These are phyloP conservation scores for Tuber microsphaerosporum DNA, from an alignment of 495 filamentous ascomycete species.

Conservation along the genomic window DNA sequence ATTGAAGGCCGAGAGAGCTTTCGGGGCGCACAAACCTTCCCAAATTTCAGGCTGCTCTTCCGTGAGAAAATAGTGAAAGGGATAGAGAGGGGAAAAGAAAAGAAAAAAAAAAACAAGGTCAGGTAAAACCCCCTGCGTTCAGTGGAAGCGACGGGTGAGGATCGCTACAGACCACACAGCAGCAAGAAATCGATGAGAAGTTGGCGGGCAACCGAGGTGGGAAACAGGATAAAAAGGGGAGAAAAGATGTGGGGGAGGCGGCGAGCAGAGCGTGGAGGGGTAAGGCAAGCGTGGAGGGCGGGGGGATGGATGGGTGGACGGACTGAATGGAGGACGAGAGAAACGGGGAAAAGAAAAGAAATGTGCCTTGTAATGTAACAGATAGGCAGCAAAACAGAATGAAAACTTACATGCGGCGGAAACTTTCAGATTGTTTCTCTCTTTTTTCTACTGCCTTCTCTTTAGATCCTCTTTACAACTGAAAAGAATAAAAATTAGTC, in stretches of 20 bases:
- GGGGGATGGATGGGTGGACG: slow-evolving; percentile 13
- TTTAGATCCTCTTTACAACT: neutral
- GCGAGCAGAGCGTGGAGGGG: slow-evolving; percentile 36
- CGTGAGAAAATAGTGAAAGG: slow-evolving; percentile 21
- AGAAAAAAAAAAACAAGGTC: slow-evolving; percentile 10
- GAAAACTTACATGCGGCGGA: neutral
- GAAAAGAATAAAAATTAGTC: neutral
- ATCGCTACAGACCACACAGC: slow-evolving; percentile 27
- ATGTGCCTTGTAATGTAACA: neutral
- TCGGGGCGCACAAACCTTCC: slow-evolving; percentile 35
- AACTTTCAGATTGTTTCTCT: neutral
- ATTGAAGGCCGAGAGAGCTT: neutral
- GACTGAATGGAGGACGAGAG: neutral
- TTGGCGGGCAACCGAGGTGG: slow-evolving; percentile 34
- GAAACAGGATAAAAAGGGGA: slow-evolving; percentile 31
- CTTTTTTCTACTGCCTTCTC: neutral
- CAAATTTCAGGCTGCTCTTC: slow-evolving; percentile 31
- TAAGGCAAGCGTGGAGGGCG: slow-evolving; percentile 31
- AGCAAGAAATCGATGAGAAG: slow-evolving; percentile 31
- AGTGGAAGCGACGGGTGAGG: slow-evolving; percentile 37
- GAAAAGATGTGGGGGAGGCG: slow-evolving; percentile 25
- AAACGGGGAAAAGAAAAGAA: neutral
- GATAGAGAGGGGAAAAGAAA: slow-evolving; percentile 22
- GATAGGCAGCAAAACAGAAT: neutral
- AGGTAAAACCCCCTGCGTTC: slow-evolving; percentile 29